phyloP scores from a whole-genome alignment of 495 filamentous ascomycete genomes.

The Viridothelium virens region DNA sequence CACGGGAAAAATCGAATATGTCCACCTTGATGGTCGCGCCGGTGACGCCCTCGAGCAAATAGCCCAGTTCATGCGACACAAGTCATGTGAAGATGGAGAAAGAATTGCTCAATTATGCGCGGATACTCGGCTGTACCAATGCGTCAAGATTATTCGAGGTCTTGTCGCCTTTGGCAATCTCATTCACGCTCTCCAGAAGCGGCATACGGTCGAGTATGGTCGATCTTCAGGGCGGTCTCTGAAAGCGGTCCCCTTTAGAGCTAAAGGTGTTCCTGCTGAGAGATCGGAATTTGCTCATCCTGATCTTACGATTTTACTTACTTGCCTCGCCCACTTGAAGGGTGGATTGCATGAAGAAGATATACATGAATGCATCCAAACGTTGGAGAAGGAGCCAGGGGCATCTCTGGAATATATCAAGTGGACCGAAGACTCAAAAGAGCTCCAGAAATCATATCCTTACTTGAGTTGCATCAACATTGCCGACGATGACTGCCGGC shows the following conservation, averaged over 20 bases:
- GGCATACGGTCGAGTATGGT: slow-evolving; percentile 64
- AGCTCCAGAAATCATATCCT: slow-evolving; percentile 34
- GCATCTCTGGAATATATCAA: slow-evolving; percentile 38
- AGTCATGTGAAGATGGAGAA: no score
- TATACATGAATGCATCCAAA: no score
- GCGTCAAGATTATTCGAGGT: no score
- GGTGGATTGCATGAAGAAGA: no score
- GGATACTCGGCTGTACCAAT: no score
- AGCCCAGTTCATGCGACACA: no score
- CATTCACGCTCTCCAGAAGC: no score
- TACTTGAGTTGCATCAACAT: slow-evolving; percentile 51
- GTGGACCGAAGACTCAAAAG: not conserved
- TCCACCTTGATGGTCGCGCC: no score
- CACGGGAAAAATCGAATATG: not conserved
- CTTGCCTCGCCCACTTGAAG: slow-evolving; percentile 22
- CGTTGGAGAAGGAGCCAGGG: not conserved
- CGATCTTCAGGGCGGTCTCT: slow-evolving; percentile 37
- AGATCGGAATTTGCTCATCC: slow-evolving; percentile 69
- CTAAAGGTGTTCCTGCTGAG: slow-evolving; percentile 56
- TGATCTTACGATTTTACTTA: slow-evolving; percentile 60
- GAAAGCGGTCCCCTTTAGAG: slow-evolving; percentile 65
- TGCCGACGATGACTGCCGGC: slow-evolving; percentile 40
- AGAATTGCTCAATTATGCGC: no score
- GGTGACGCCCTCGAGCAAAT: no score
- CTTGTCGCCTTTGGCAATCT: no score